Percentiles rank a stretch among this genome's conserved stretches.
Conservation (phyloP, 768 basidiomycete species). For the Candolleomyces efflorescens region DNA sequence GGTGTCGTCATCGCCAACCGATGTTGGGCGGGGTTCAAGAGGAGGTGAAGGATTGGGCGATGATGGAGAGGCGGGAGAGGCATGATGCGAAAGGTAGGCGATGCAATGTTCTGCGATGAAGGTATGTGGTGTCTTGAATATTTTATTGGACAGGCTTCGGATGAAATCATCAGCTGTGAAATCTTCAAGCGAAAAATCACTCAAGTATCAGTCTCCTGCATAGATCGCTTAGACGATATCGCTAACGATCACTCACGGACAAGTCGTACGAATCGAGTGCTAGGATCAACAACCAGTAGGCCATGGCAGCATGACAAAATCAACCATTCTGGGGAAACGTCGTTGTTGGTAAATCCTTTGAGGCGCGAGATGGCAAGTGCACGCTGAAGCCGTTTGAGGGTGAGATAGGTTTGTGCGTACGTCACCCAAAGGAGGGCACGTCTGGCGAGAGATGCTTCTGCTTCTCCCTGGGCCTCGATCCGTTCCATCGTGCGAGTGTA, state of each 20-base stretch:
- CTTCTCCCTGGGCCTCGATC: not conserved
- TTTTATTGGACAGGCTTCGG: not conserved
- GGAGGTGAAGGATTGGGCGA: not conserved
- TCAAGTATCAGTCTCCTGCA: not conserved
- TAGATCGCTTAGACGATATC: no score
- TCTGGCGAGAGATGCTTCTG: not conserved
- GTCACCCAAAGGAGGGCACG: conserved; percentile 3
- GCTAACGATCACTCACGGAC: conserved; percentile 5
- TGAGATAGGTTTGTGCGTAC: not conserved
- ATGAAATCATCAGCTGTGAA: conserved; percentile 5
- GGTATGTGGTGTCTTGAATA: not conserved
- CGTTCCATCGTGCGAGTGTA: not conserved
- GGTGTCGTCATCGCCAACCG: not conserved
- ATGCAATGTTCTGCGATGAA: conserved; percentile 2
- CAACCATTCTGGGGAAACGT: not conserved
- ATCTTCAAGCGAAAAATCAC: not conserved
- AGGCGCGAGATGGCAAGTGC: not conserved
- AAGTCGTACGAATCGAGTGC: not conserved
- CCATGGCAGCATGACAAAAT: conserved; percentile 4
- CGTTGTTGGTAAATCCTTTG: not conserved
- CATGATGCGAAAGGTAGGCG: no score
- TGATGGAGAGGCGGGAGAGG: no score
- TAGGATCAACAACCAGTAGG: not conserved
- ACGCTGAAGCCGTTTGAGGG: not conserved
- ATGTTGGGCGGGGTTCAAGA: not conserved